phyloP scores from a whole-genome alignment of 352 stramenopile species.

The Phytopythium sindhum region DNA sequence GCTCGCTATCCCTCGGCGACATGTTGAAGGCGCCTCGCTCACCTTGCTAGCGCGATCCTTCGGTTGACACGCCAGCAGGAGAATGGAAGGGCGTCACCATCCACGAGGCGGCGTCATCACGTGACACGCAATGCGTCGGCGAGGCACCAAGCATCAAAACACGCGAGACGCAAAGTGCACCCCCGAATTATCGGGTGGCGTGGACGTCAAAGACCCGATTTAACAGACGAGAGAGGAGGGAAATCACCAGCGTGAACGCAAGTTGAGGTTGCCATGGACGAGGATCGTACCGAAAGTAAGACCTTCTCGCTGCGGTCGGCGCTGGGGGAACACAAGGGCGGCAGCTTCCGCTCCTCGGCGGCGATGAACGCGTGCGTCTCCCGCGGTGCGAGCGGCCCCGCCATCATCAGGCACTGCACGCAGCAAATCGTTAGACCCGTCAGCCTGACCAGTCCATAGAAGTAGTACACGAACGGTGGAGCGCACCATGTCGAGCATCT shows the following conservation, averaged over 20 bases:
- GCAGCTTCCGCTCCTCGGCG: constrained; percentile 26
- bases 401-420: constrained; percentile 64
- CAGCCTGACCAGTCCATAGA: background rate
- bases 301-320: background rate
- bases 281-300: background rate
- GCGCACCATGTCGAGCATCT: constrained; percentile 62
- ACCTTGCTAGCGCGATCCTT: constrained; percentile 21
- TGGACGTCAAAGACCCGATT: background rate
- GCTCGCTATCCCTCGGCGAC: background rate
- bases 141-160: constrained; percentile 14
- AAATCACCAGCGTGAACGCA: background rate
- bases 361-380: constrained; percentile 51
- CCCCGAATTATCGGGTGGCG: background rate
- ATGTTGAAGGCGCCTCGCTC: constrained; percentile 3
- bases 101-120: constrained; percentile 10
- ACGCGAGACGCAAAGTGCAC: constrained; percentile 15
- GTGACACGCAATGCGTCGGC: constrained; percentile 18
- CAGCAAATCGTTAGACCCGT: background rate
- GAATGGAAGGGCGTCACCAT: background rate
- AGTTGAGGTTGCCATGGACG: background rate
- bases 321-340: background rate
- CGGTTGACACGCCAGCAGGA: background rate
- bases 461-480: background rate
- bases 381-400: constrained; percentile 39
- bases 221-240: background rate